phyloP scores from a whole-genome alignment of 1,284 basidiomycete species.

The Marasmius tenuissimus region DNA sequence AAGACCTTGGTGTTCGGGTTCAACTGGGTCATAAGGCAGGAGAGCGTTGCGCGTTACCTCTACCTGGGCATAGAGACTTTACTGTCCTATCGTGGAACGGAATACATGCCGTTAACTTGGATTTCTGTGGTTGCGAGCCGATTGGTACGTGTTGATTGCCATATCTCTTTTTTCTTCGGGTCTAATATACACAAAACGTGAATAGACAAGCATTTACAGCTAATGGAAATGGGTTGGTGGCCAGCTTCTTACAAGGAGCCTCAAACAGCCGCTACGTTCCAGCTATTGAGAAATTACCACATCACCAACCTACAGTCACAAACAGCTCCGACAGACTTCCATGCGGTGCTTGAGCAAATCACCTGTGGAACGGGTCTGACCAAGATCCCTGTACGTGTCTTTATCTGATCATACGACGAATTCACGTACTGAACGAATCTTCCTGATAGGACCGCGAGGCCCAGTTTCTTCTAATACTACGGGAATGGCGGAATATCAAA shows the following conservation, averaged over 20 bases:
- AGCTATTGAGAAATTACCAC: conserved; percentile 13
- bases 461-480: conserved; percentile 6
- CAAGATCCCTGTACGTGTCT: not conserved
- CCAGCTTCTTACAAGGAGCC: conserved; percentile 6
- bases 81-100: conserved; percentile 6
- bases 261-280: conserved; percentile 9
- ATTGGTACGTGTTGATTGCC: not conserved
- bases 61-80: not conserved
- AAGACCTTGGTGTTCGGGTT: not conserved
- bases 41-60: not conserved
- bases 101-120: conserved; percentile 4
- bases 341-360: conserved; percentile 8
- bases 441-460: not conserved
- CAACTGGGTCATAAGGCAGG: conserved; percentile 12
- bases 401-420: too few relatives aligned
- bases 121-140: conserved; percentile 9
- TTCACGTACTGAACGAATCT: not conserved
- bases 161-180: not conserved
- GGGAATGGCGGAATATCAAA: conserved; percentile 14
- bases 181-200: too few relatives aligned
- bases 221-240: not conserved
- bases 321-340: conserved; percentile 12
- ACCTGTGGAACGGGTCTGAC: conserved; percentile 4
- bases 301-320: conserved; percentile 12
- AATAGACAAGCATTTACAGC: not conserved